phyloP scores from a whole-genome alignment of 208 protist genomes.

The Acanthamoeba pearcei region DNA sequence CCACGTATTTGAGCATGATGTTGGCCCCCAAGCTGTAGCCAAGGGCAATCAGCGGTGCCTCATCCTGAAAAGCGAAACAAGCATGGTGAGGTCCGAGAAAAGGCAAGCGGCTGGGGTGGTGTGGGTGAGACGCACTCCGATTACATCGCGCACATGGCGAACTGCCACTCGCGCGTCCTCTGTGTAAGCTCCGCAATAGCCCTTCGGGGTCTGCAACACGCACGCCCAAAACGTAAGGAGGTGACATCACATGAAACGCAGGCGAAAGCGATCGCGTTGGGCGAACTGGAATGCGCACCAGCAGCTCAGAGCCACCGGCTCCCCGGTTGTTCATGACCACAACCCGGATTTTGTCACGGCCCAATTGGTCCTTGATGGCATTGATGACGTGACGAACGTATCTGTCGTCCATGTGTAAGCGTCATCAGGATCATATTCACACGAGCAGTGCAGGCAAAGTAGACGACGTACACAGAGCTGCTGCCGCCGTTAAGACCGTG shows the following conservation, averaged over 20 bases:
- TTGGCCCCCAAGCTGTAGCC: conserved; percentile 67
- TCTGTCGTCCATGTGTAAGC: neutral
- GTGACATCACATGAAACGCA: neutral
- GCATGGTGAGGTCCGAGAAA: neutral
- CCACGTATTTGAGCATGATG: conserved; percentile 67
- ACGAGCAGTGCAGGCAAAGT: neutral
- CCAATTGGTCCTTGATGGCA: neutral
- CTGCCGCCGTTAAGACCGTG: conserved; percentile 67
- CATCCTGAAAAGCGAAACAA: neutral
- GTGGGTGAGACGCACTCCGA: neutral
- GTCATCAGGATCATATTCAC: neutral
- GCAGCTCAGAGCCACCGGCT: conserved; percentile 28
- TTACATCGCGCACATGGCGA: conserved; percentile 6
- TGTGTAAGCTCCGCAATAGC: conserved; percentile 64
- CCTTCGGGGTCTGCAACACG: conserved; percentile 14
- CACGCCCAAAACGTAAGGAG: neutral
- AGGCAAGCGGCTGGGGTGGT: neutral
- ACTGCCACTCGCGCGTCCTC: conserved; percentile 37
- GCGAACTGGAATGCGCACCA: neutral
- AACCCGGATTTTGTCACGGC: neutral
- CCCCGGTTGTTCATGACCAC: conserved; percentile 69
- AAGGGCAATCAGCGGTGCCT: conserved; percentile 28
- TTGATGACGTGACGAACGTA: conserved; percentile 59
- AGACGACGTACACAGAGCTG: conserved; percentile 1
- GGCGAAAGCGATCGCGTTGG: no score